Evolutionary conservation across 805 yeast species (phyloP), one percentile per base, ranked within the genome.

Genomic region (Saturnispora galanensis): DNA sequence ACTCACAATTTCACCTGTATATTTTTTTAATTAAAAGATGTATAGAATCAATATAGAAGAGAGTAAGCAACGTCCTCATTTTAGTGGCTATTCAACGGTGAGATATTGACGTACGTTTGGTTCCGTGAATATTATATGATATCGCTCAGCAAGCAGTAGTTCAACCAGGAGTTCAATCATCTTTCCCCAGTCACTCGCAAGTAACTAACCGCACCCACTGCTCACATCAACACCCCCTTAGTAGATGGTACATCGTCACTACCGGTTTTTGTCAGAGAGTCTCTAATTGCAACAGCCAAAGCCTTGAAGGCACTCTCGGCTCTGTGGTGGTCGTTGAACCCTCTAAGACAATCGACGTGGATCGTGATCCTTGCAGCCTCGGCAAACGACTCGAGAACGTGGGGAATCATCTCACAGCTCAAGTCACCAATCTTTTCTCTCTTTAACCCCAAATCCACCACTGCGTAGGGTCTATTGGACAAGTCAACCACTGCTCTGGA

Each of bases 231-330:
- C 10, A 93, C 97, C 44, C 98, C 98, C 67, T 93, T 93, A 10
- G 98, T 93, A 45, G 95, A 82, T 16, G 98, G 98, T 38, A 93
- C 85, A 50, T 93, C 98, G 58, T 87, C 72, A 18, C 82, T 76
- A 30, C 97, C 97, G 30, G 87, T 87, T 52, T 75, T 71, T 10
- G 90, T 72, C 40, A 76, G 79, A 18, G 97, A 90, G 59, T 88
- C 95, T 54, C 78, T 81, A 41, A 93, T 71, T 4, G 98, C 98
- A 16, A 93, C 71, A 0, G 98, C 98, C 51, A 90, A 68, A 0
- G 97, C 96, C 67, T 93, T 93, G 68, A 93, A 93, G 0, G 98
- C 97, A 60, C 87, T 76, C 65, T 93, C 98, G 35, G 96, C 85
- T 51, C 96, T 71, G 66, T 93, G 98, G 64, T 93, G 98, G 64